Evolutionary conservation across 306 rosid genomes (phyloP).

Genomic region (Trifolium repens): DNA sequence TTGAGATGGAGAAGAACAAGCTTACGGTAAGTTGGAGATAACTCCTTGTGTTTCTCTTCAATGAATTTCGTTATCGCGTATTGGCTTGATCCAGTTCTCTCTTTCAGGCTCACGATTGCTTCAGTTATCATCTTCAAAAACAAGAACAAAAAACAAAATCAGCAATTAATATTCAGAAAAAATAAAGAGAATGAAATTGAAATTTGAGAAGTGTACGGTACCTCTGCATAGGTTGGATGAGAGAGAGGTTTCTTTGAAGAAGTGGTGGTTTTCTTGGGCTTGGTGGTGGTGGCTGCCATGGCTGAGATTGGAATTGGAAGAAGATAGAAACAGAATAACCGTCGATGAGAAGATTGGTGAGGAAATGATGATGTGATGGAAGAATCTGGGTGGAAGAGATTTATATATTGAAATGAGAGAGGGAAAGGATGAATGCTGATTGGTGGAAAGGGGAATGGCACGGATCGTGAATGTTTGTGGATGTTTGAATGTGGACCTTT

Average conservation of each 20-base stretch:
- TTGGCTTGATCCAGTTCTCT: conserved; percentile 92
- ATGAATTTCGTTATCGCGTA: conserved; percentile 77
- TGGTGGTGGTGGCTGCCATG: conserved; percentile 42
- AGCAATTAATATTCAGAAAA: background rate
- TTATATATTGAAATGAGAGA: conserved; percentile 38
- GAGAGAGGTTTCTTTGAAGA: conserved; percentile 43
- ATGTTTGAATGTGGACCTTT: conserved; percentile 62
- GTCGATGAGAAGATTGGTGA: background rate
- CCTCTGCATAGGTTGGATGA: conserved; percentile 81
- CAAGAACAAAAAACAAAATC: background rate
- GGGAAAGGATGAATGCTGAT: conserved; percentile 51
- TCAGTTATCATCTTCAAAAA: conserved; percentile 73
- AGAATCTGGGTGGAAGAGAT: background rate
- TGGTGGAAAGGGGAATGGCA: conserved; percentile 48
- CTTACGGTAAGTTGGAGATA: conserved; percentile 72
- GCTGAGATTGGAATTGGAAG: background rate
- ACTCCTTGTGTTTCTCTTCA: conserved; percentile 74
- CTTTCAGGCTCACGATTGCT: conserved; percentile 72
- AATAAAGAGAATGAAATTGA: background rate
- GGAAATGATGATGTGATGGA: background rate
- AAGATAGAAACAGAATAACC: background rate
- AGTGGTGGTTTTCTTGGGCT: conserved; percentile 39
- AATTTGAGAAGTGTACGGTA: background rate
- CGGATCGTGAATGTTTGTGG: conserved; percentile 51
- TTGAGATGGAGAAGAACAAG: conserved; percentile 70